phyloP scores from a whole-genome alignment of 305 asterid genomes.

The Solanum hybrid region DNA sequence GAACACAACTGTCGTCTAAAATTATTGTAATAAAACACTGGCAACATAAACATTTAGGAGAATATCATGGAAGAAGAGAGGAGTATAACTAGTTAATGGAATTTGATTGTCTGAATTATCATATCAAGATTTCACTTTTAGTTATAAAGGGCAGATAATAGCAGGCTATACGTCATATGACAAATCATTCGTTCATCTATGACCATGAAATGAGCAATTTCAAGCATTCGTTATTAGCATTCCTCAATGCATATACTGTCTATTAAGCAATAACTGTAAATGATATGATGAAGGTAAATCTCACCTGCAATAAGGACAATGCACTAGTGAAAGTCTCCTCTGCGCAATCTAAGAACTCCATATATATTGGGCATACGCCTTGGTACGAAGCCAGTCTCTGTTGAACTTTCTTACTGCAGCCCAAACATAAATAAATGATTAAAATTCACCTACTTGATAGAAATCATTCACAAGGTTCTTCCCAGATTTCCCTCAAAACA shows the following conservation, averaged over 20 bases:
- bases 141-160: neutral
- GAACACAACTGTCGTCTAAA: neutral
- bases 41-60: neutral
- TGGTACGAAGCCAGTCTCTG: slow-evolving; percentile 88
- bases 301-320: slow-evolving; percentile 57
- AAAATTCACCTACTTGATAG: neutral
- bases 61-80: neutral
- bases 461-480: neutral
- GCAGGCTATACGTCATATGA: neutral
- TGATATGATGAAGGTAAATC: slow-evolving; percentile 1
- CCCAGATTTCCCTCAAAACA: neutral
- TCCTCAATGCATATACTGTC: neutral
- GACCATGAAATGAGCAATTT: neutral
- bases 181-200: neutral
- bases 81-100: neutral
- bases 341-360: slow-evolving; percentile 79
- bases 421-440: slow-evolving; percentile 6
- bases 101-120: neutral
- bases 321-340: slow-evolving; percentile 74
- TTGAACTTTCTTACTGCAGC: slow-evolving; percentile 80
- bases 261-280: neutral
- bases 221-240: neutral
- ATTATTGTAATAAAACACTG: neutral
- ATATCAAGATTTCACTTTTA: neutral
- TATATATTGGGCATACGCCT: slow-evolving; percentile 82